Evolutionary conservation across 2,329 filamentous ascomycete species (phyloP).

Genomic region (Tolypocladium tundrense): DNA sequence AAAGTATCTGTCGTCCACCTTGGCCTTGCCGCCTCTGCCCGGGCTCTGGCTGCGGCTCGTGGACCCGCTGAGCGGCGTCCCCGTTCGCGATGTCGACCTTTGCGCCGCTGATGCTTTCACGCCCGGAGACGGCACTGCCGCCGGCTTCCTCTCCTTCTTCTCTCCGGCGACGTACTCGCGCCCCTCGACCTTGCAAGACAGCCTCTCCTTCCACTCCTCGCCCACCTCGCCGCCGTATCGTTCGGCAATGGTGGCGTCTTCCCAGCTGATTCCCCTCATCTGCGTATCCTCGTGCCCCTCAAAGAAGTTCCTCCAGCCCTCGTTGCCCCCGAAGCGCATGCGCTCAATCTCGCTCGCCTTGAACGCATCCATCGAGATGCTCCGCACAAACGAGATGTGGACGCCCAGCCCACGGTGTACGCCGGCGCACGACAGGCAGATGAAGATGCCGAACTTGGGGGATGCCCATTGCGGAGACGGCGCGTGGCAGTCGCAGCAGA

Average conservation of each 20-base stretch:
- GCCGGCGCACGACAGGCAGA: slow-evolving; percentile 92
- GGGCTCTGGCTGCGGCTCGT: slow-evolving; percentile 30
- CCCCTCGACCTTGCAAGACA: slow-evolving; percentile 81
- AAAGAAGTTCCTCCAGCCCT: slow-evolving; percentile 79
- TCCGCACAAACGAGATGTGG: slow-evolving; percentile 96
- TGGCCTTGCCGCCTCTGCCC: slow-evolving; percentile 36
- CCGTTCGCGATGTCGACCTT: slow-evolving; percentile 25
- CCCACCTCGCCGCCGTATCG: slow-evolving; percentile 82
- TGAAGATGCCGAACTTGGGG: slow-evolving; percentile 97
- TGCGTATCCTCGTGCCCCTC: slow-evolving; percentile 58
- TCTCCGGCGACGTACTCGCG: slow-evolving; percentile 71
- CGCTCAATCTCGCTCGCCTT: slow-evolving; percentile 85
- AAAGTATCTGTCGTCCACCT: slow-evolving; percentile 82
- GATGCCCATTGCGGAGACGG: slow-evolving; percentile 97
- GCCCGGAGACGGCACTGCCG: slow-evolving; percentile 14
- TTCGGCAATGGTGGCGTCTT: slow-evolving; percentile 82
- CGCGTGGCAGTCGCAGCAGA: slow-evolving; percentile 90
- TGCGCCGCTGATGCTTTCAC: slow-evolving; percentile 22
- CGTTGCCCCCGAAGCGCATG: slow-evolving; percentile 89
- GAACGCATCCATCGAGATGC: slow-evolving; percentile 98
- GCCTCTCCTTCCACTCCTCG: slow-evolving; percentile 88
- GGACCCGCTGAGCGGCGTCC: slow-evolving; percentile 29
- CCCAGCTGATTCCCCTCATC: slow-evolving; percentile 62
- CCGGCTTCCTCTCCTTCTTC: slow-evolving; percentile 50
- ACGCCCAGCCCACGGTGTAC: slow-evolving; percentile 91